Conservation (phyloP, 805 yeast genomes). For the Candida pini region DNA sequence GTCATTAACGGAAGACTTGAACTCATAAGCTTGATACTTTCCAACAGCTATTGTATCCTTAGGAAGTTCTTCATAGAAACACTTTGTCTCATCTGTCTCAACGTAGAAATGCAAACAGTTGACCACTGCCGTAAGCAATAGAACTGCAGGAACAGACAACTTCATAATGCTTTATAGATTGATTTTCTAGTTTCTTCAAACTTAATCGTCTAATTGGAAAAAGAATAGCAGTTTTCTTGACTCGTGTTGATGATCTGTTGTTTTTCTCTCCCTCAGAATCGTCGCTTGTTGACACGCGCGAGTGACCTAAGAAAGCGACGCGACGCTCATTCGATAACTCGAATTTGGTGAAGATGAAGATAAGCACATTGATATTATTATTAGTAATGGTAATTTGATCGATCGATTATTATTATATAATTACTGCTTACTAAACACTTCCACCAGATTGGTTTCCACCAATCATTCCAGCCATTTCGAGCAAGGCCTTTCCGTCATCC, state of each 20-base stretch:
- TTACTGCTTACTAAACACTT: conserved; percentile 37
- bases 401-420: too few relatives aligned
- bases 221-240: too few relatives aligned
- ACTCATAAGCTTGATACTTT: conserved; percentile 63
- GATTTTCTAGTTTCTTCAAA: too few relatives aligned
- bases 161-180: too few relatives aligned
- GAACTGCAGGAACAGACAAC: conserved; percentile 5
- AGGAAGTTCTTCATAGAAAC: conserved; percentile 80
- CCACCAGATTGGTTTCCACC: conserved; percentile 45
- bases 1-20: conserved; percentile 38
- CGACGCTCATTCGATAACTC: too few relatives aligned
- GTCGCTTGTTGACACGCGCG: too few relatives aligned
- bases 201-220: too few relatives aligned
- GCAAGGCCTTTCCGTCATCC: conserved; percentile 78
- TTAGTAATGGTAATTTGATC: too few relatives aligned
- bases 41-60: conserved; percentile 78
- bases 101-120: conserved; percentile 73
- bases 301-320: too few relatives aligned
- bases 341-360: too few relatives aligned
- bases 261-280: too few relatives aligned
- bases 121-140: conserved; percentile 14
- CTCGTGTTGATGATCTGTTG: too few relatives aligned
- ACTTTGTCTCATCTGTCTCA: conserved; percentile 67
- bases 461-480: conserved; percentile 74
- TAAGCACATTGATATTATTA: neutral